phyloP scores from a whole-genome alignment of 73 alveolate species.

The Paramecium biaurelia region DNA sequence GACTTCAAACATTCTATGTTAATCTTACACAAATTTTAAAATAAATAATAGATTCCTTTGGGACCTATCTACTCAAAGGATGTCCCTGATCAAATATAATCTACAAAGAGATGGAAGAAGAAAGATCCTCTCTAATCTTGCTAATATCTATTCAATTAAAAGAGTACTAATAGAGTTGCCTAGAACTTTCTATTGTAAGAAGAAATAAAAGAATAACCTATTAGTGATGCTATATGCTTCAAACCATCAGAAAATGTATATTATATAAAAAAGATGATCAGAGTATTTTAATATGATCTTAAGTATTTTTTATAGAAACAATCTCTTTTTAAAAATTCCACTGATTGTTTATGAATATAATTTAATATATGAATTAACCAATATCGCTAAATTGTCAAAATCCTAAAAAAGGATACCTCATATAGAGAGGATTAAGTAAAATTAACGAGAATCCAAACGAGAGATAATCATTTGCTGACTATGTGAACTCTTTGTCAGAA shows the following conservation, averaged over 20 bases:
- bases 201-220: constrained; percentile 13
- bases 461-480: not conserved
- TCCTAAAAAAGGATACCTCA: not conserved
- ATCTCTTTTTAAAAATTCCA: constrained; percentile 19
- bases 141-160: constrained; percentile 15
- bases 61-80: not conserved
- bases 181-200: constrained; percentile 16
- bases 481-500: not conserved
- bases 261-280: not conserved
- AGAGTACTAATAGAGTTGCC: constrained; percentile 26
- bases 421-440: not conserved
- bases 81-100: not conserved
- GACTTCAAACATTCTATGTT: not conserved
- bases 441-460: not conserved
- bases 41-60: not conserved
- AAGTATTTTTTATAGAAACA: not conserved
- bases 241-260: constrained; percentile 23
- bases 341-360: not conserved
- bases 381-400: constrained; percentile 1
- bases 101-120: not conserved
- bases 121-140: not conserved
- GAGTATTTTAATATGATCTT: constrained; percentile 35
- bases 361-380: constrained; percentile 1
- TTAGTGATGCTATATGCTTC: not conserved
- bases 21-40: not conserved